Evolutionary conservation across 75 land plant species (phyloP).

Genomic region (Azolla pinnata): DNA sequence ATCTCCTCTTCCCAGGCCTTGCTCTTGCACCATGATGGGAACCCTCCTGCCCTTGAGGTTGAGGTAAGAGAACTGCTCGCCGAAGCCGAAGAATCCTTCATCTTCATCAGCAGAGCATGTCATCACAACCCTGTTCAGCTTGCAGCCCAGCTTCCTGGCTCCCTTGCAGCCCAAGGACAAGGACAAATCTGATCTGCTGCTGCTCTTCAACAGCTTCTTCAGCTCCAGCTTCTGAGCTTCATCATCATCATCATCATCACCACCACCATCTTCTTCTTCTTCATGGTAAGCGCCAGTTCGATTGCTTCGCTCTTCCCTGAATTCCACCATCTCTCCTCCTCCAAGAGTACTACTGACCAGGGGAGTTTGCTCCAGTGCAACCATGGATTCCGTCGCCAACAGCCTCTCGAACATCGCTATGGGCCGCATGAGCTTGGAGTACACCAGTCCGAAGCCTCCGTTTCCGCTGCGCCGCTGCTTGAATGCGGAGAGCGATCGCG

Average conservation of each 20-base stretch:
- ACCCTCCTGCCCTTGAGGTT: constrained; percentile 82
- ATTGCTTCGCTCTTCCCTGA: no score
- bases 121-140: constrained; percentile 55
- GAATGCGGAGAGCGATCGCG: constrained; percentile 3
- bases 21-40: constrained; percentile 91
- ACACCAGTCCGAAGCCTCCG: constrained; percentile 10
- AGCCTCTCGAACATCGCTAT: background rate
- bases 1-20: constrained; percentile 93
- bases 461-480: background rate
- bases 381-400: background rate
- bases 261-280: no score
- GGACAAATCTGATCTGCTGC: background rate
- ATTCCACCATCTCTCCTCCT: no score
- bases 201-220: background rate
- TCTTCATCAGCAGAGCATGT: constrained; percentile 51
- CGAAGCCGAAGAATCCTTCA: constrained; percentile 81
- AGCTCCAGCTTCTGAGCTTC: background rate
- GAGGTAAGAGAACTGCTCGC: constrained; percentile 85
- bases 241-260: no score
- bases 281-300: no score
- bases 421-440: background rate
- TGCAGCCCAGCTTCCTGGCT: background rate
- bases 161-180: background rate
- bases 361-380: no score
- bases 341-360: no score